Base-by-base conservation (phyloP, 1,284 basidiomycete species). In the Boletellus deceptivus region DNA sequence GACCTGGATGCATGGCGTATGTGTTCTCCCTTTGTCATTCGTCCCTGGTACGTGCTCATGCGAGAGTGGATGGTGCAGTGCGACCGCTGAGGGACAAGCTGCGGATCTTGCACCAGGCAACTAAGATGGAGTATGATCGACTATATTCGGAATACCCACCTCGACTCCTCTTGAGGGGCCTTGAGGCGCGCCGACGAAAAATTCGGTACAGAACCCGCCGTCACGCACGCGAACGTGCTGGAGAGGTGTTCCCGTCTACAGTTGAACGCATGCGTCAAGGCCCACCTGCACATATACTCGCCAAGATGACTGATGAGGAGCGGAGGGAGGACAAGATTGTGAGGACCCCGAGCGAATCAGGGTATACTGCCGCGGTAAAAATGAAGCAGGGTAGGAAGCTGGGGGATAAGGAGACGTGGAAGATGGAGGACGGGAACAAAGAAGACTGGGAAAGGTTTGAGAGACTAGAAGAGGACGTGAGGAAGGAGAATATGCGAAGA, bases 131-230 rank as follows among this genome's bases (percentile, higher is more conserved):
- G 49, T 52, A 62, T 13, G 57, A 57, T 16, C 78, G 85, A 5
- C 55, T 71, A 2, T 42, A 58, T 9, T 68, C 65, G 38, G 75
- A 79, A 0, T 79, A 75, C 45, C 66, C 82, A 0, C 72, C 72
- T 0, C 71, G 74, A 17, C 69, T 89, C 50, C 62, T 84, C 13
- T 69, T 66, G 24, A 61, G 66, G 33, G 72, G 85, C 43, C 72
- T 76, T 43, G 71, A 71, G 17, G 87, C 86, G 0, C 78, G 84
- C 2, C 70, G 71, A 16, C 78, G 79, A 55, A 83, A 79, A 55
- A 70, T 83, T 18, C 70, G 64, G 10, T 86, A 88, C 68, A 84
- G 83, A 67, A 83, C 82, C 1, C 74, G 75, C 4, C 80, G 83
- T 60, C 71, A 69, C 2, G 71, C 73, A 52, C 77, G 84, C 1